phyloP scores from a whole-genome alignment of 2,329 filamentous ascomycete species.

The Penicillium sp. region DNA sequence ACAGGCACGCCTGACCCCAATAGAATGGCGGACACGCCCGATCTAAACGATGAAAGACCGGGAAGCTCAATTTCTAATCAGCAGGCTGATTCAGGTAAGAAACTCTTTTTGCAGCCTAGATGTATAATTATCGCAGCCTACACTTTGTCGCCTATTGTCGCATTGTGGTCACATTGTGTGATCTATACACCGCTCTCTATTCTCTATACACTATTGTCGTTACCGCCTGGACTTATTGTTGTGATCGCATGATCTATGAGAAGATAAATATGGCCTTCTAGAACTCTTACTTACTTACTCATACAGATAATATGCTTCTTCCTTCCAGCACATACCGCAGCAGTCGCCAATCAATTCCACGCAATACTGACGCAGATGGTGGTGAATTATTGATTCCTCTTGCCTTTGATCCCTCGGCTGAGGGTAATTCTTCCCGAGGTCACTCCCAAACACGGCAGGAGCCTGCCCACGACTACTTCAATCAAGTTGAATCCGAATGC shows the following conservation, averaged over 20 bases:
- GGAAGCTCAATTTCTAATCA: conserved; percentile 28
- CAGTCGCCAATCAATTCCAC: conserved; percentile 70
- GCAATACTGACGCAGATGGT: conserved; percentile 55
- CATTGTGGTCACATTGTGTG: background rate
- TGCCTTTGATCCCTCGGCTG: conserved; percentile 67
- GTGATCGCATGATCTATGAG: background rate
- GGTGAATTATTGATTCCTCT: conserved; percentile 75
- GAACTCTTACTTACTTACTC: conserved; percentile 1
- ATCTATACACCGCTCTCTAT: background rate
- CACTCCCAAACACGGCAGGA: conserved; percentile 45
- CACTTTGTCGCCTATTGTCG: background rate
- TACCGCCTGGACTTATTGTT: background rate
- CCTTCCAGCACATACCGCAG: conserved; percentile 76
- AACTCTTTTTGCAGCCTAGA: background rate
- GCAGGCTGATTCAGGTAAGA: conserved; percentile 35
- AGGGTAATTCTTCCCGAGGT: conserved; percentile 51
- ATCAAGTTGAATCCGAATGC: conserved; percentile 26
- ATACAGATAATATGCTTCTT: conserved; percentile 62
- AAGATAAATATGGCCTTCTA: background rate
- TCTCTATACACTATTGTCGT: background rate
- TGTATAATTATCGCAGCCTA: background rate
- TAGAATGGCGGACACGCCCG: conserved; percentile 20
- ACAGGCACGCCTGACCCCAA: conserved; percentile 53
- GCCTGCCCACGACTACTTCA: conserved; percentile 59
- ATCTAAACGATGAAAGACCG: conserved; percentile 23